These are phyloP conservation scores for Tulasnella sp. DNA, from an alignment of 768 basidiomycete genomes.

Conservation along the genomic window DNA sequence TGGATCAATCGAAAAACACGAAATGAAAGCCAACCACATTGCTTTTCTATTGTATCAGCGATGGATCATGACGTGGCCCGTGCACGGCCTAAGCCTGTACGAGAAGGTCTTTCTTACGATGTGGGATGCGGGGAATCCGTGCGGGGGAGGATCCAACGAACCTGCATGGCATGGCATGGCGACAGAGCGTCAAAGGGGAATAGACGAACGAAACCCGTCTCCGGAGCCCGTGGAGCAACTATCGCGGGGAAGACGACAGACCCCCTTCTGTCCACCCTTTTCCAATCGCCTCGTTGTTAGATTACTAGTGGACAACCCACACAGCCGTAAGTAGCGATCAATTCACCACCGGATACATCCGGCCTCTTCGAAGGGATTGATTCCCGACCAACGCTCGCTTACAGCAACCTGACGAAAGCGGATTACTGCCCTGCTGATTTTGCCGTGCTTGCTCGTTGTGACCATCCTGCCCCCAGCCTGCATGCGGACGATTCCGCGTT, in stretches of 20 bases:
- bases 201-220: not conserved
- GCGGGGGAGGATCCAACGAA: not conserved
- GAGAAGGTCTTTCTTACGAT: not conserved
- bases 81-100: conserved; percentile 5
- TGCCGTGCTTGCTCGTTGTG: not conserved
- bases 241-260: conserved; percentile 12
- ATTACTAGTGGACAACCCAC: not conserved
- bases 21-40: conserved; percentile 15
- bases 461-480: not conserved
- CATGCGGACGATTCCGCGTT: not conserved
- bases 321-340: conserved; percentile 4
- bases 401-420: conserved; percentile 9
- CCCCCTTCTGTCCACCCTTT: not conserved
- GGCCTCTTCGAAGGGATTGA: not conserved
- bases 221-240: conserved; percentile 11
- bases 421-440: conserved; percentile 2
- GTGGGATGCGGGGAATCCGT: conserved; percentile 11
- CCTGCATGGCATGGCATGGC: conserved; percentile 18
- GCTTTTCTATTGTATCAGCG: not conserved
- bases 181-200: conserved; percentile 10
- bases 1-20: not conserved
- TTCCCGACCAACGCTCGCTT: not conserved
- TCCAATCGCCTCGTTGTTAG: conserved; percentile 13
- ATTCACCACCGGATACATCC: not conserved
- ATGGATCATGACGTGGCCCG: conserved; percentile 4